Base-by-base conservation (phyloP, 305 asterid genomes). In the Rubia tinctorum region DNA sequence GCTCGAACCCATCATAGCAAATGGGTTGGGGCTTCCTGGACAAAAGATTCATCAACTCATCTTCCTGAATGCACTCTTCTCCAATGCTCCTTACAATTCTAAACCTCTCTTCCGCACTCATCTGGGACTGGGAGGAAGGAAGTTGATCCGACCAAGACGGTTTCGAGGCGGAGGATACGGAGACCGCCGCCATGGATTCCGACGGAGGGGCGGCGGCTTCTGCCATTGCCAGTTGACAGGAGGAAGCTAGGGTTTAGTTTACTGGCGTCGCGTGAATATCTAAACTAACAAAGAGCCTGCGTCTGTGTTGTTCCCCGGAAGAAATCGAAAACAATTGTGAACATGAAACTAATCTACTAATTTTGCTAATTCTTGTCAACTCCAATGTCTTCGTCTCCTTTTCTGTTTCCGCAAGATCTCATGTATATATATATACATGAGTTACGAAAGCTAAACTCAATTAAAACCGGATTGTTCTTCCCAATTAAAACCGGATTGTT, bases 1-100 rank as follows among this genome's bases (percentile, higher is more conserved):
- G 97, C 73, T 93, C 98, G 71, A 93, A 89, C 15, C 97, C 97
- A 70, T 91, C 98, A 44, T 91, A 93, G 85, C 96, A 91, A 68
- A 89, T 61, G 45, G 89, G 92, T 4, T 86, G 82, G 27, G 89
- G 88, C 79, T 89, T 91, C 65, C 88, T 89, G 1, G 85, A 84
- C 83, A 93, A 83, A 55, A 93, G 79, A 70, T 85, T 81, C 88
- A 58, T 72, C 80, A 93, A 79, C 75, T 91, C 98, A 67, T 91
- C 94, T 68, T 93, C 97, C 66, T 93, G 97, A 45, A 93, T 91
- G 73, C 97, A 93, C 76, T 93, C 98, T 70, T 93, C 98, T 2
- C 96, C 97, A 10, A 91, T 83, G 84, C 98, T 85, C 84, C 96
- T 85, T 61, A 93, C 76, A 34, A 84, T 40, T 60, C 73, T 84